Conservation (phyloP, 495 filamentous ascomycete genomes). For the Poronia punctata region DNA sequence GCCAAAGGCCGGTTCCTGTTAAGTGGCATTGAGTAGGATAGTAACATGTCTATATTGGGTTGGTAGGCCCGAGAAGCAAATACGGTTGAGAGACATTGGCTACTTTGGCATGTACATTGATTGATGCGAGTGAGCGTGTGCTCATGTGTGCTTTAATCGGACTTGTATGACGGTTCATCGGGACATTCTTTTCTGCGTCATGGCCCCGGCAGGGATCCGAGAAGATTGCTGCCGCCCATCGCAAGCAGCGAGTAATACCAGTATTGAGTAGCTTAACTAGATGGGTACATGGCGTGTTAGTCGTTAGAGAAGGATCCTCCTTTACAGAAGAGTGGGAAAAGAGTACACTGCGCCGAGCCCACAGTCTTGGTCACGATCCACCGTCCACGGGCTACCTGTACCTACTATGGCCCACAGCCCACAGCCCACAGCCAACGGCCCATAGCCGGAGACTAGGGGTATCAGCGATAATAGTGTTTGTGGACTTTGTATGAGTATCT, state of each 20-base stretch:
- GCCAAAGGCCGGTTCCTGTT: conserved; percentile 19
- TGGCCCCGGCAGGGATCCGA: conserved; percentile 31
- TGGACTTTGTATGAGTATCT: conserved; percentile 10
- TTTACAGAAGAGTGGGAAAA: too few species aligned
- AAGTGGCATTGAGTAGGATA: conserved; percentile 26
- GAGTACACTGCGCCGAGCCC: too few species aligned
- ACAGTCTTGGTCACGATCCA: too few species aligned
- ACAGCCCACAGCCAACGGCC: conserved; percentile 20
- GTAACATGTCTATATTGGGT: conserved; percentile 34
- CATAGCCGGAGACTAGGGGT: conserved; percentile 28
- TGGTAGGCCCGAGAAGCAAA: conserved; percentile 32
- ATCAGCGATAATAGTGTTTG: conserved; percentile 26
- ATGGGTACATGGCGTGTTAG: too few species aligned
- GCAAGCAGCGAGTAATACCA: not conserved
- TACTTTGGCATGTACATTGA: conserved; percentile 31
- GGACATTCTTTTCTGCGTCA: conserved; percentile 31
- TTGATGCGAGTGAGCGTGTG: conserved; percentile 27
- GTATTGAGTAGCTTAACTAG: not conserved
- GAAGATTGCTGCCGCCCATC: conserved; percentile 8
- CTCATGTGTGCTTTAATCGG: conserved; percentile 28
- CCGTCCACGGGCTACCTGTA: too few species aligned
- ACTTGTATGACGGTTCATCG: conserved; percentile 30
- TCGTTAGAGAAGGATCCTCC: conserved; percentile 25
- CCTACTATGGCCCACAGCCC: too few species aligned
- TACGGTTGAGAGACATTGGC: conserved; percentile 29